Evolutionary conservation across 176 grass and related monocot species (phyloP), one percentile per base, ranked within the genome.

Genomic region (Cenchrus purpureus): DNA sequence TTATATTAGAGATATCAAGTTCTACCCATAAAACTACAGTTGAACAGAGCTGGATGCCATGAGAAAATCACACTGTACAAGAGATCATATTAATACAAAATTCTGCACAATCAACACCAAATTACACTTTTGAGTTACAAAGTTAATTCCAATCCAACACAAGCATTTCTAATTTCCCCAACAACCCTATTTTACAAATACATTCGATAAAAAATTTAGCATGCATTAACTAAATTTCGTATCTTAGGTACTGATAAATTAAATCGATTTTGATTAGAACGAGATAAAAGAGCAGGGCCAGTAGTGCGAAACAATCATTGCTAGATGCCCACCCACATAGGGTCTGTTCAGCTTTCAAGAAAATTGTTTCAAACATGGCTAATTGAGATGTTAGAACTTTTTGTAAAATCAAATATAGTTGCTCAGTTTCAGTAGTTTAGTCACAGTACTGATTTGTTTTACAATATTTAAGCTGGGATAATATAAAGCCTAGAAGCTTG

Each of bases 351-450:
- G 19, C 15, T 60, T 44, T 54, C 15, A 59, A 28, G n/a, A 74
- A 31, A 74, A 54, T 12, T 58, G 40, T 76, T 44, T 56, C 59
- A 12, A 37, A 42, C 14, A 45, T 76, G 65, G 34, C 4, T 67
- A 76, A 44, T 73, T 4, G 6, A 42, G 59, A 52, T 14, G 58
- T 43, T 62, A 63, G 7, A 66, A 63, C 15, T 16, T 15, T 74
- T 63, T 20, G 29, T 1, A 19, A 61, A 14, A 40, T 40, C 37
- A 28, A 34, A n/a, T 25, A 86, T 19, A 76, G 56, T 19, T 51
- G 19, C 43, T 83, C 58, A 83, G 59, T 46, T 44, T 46, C 45
- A 46, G 45, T 80, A n/a, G 2, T 45, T 80, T 51, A 81, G 45
- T 8, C 5, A 20, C 68, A 48, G 5, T 5, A 51, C 20, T 28